These are phyloP conservation scores for Pyrenochaeta sp. DNA, from an alignment of 2,329 filamentous ascomycete genomes.

Conservation along the genomic window DNA sequence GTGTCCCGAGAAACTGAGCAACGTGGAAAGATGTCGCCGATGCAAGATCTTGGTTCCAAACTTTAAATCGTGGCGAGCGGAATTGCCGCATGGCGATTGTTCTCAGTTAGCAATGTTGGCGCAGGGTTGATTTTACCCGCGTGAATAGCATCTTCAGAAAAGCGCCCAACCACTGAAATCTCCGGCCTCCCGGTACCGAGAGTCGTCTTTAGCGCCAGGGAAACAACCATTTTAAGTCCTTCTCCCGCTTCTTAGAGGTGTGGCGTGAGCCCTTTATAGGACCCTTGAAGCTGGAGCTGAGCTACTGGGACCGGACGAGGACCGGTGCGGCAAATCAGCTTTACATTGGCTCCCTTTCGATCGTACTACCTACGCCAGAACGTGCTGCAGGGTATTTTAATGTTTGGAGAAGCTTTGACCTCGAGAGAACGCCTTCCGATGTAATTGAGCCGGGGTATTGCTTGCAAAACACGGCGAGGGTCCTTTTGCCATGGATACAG, in stretches of 20 bases:
- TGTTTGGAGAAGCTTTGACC: constrained; percentile 5
- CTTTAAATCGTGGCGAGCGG: background rate
- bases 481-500: background rate
- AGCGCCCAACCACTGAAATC: background rate
- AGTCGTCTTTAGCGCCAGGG: background rate
- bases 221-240: background rate
- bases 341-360: constrained; percentile 5
- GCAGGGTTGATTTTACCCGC: constrained; percentile 7
- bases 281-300: background rate
- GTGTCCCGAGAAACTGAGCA: background rate
- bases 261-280: constrained; percentile 4
- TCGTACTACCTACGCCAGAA: too few species aligned
- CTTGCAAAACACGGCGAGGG: background rate
- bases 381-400: constrained; percentile 8
- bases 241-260: constrained; percentile 1
- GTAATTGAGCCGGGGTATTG: constrained; percentile 3
- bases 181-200: constrained; percentile 10
- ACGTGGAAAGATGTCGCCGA: constrained; percentile 3
- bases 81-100: background rate
- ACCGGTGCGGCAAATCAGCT: background rate
- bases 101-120: background rate
- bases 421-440: background rate
- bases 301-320: background rate
- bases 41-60: background rate
- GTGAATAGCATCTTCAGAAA: constrained; percentile 9